Evolutionary conservation across 2,329 filamentous ascomycete genomes (phyloP).

Genomic region (Penicillium hordei): DNA sequence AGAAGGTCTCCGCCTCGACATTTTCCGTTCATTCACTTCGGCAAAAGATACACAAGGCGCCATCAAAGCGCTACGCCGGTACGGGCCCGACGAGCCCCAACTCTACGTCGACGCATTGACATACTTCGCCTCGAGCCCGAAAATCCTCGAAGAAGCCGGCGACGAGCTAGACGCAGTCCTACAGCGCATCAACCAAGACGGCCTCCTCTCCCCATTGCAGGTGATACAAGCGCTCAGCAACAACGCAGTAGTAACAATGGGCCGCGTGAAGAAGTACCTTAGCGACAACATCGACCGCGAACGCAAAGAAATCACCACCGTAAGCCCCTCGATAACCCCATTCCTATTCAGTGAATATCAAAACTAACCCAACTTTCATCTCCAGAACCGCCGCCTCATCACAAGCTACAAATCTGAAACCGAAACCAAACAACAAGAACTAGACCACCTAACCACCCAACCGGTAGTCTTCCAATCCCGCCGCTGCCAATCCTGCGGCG

Average conservation of each 20-base stretch:
- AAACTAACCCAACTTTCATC: conserved; percentile 32
- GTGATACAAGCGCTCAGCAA: conserved; percentile 87
- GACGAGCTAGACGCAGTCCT: conserved; percentile 80
- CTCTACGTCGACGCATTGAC: conserved; percentile 89
- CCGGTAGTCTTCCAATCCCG: conserved; percentile 89
- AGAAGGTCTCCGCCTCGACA: conserved; percentile 86
- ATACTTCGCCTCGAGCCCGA: conserved; percentile 84
- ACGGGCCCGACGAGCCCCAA: conserved; percentile 85
- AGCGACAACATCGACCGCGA: conserved; percentile 85
- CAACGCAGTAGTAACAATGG: conserved; percentile 89
- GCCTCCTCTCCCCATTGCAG: conserved; percentile 91
- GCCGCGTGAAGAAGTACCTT: conserved; percentile 92
- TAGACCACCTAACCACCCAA: conserved; percentile 72
- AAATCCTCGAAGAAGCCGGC: conserved; percentile 80
- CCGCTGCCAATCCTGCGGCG: conserved; percentile 78
- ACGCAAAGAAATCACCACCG: conserved; percentile 74
- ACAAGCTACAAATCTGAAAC: conserved; percentile 82
- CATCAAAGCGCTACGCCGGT: conserved; percentile 85
- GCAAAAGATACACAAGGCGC: conserved; percentile 89
- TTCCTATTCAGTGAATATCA: not conserved
- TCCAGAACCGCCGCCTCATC: conserved; percentile 75
- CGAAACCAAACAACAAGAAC: conserved; percentile 72
- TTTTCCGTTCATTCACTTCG: conserved; percentile 92
- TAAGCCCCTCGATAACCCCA: conserved; percentile 25
- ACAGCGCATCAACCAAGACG: conserved; percentile 81